Conservation (phyloP, 2,329 filamentous ascomycete species). For the Ophiostoma quercus region DNA sequence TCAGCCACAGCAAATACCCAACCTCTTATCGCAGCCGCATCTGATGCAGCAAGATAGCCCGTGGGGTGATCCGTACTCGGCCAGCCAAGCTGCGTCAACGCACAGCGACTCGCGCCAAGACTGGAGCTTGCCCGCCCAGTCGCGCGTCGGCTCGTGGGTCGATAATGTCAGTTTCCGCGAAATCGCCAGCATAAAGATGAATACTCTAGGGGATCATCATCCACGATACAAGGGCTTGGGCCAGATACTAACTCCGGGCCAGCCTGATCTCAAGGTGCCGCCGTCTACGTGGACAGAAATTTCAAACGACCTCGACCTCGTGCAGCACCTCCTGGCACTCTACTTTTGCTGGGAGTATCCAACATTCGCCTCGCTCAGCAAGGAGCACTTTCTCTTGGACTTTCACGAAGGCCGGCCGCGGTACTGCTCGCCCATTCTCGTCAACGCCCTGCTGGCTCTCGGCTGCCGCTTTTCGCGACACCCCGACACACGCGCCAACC, state of each 20-base stretch:
- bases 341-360: slow-evolving; percentile 76
- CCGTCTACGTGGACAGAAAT: slow-evolving; percentile 55
- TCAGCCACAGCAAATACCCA: slow-evolving; percentile 4
- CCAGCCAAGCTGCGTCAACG: slow-evolving; percentile 44
- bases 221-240: slow-evolving; percentile 40
- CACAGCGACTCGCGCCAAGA: slow-evolving; percentile 46
- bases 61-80: slow-evolving; percentile 43
- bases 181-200: slow-evolving; percentile 21
- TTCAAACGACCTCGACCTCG: slow-evolving; percentile 52
- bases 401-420: slow-evolving; percentile 56
- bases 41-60: slow-evolving; percentile 38
- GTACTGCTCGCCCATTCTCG: slow-evolving; percentile 62
- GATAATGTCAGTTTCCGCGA: slow-evolving; percentile 36
- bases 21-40: slow-evolving; percentile 15
- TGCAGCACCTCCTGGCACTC: slow-evolving; percentile 58
- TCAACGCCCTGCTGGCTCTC: slow-evolving; percentile 60
- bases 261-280: slow-evolving; percentile 42
- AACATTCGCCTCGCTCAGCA: slow-evolving; percentile 66
- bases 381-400: slow-evolving; percentile 64
- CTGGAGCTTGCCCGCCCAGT: slow-evolving; percentile 43
- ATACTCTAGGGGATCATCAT: not conserved
- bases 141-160: slow-evolving; percentile 48
- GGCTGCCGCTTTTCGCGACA: slow-evolving; percentile 65
- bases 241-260: slow-evolving; percentile 45
- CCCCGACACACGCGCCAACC: slow-evolving; percentile 57